Base-by-base conservation (phyloP, 2,329 filamentous ascomycete genomes). In the Ophiostoma australiae region DNA sequence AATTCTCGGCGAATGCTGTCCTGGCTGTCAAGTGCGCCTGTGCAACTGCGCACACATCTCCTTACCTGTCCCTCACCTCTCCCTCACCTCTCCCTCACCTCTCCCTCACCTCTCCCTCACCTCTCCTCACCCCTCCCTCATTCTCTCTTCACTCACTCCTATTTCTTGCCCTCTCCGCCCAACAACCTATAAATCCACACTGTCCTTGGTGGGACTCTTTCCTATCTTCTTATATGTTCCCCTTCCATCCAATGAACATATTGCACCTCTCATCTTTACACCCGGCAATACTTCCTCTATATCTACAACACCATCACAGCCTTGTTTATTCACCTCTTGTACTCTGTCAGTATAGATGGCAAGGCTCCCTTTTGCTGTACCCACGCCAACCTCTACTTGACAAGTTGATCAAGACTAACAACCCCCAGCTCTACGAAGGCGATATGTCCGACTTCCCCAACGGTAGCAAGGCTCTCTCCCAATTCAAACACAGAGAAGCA, bases 401-500 rank as follows among this genome's bases (percentile, higher is more conserved):
- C 61, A 58, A 58, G 11, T 33, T 63, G 3, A 63, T 17, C 39
- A 48, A 31, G 20, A 44, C 39, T 67, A 20, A 67, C 66, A 35
- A 66, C n/a, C 37, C 27, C 27, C 55, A 73, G 72, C n/a, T 70
- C 20, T 37, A 70, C 15, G 63, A 70, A 17, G 17, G n/a, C n/a
- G n/a, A 41, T 3, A 37, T 74, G 4, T 41, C 41, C 23, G 39
- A 23, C 4, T 68, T 74, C 4, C 70, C 74, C 10, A 76, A 76
- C 75, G 75, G 75, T 69, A 55, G 67, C 15, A 69, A 69, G 17
- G 73, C 72, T 1, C 67, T 75, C 0, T 37, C 67, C 13, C 31
- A 7, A 1, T 76, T 73, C 41, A 72, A 67, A 44, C 72, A 69
- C 10, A 70, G 17, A 20, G 70, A 70, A 15, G 35, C 37, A 17